These are phyloP conservation scores for Mycena polygramma DNA, from an alignment of 768 basidiomycete species.

Conservation along the genomic window DNA sequence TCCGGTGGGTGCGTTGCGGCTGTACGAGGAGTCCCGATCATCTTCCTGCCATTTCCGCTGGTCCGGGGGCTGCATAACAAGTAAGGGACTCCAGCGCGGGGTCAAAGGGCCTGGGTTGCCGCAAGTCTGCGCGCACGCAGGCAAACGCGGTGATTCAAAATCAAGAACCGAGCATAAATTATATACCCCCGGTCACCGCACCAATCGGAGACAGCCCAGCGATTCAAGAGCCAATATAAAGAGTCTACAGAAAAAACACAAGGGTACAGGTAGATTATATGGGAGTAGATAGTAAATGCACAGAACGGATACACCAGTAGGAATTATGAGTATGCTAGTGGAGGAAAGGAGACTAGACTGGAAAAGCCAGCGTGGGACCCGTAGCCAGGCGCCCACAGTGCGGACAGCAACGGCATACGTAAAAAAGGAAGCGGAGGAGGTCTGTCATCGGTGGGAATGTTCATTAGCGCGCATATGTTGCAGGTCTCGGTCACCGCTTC, in stretches of 20 bases:
- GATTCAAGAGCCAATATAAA: conserved; percentile 12
- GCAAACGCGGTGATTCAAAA: conserved; percentile 73
- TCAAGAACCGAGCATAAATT: conserved; percentile 42
- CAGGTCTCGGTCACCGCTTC: not conserved
- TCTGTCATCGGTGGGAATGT: conserved; percentile 60
- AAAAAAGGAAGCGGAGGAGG: conserved; percentile 55
- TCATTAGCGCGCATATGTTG: not conserved
- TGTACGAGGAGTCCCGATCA: conserved; percentile 34
- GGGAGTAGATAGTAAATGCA: conserved; percentile 21
- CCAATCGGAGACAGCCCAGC: conserved; percentile 63
- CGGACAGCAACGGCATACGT: conserved; percentile 68
- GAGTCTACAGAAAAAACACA: conserved; percentile 32
- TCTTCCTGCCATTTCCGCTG: conserved; percentile 55
- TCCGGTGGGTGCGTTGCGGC: conserved; percentile 27
- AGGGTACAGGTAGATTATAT: conserved; percentile 8
- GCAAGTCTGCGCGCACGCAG: conserved; percentile 69
- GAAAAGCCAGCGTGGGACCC: conserved; percentile 56
- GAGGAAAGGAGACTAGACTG: not conserved
- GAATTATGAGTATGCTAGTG: conserved; percentile 15
- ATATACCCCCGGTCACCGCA: conserved; percentile 54
- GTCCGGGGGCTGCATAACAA: conserved; percentile 74
- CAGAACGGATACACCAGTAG: not conserved
- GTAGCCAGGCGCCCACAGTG: conserved; percentile 63
- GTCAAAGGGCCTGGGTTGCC: conserved; percentile 62
- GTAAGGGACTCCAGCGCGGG: conserved; percentile 60